Percentiles rank a stretch among this genome's conserved stretches.
These are phyloP conservation scores for Cyberlindnera misumaiensis DNA, from an alignment of 805 yeast species.

Conservation along the genomic window DNA sequence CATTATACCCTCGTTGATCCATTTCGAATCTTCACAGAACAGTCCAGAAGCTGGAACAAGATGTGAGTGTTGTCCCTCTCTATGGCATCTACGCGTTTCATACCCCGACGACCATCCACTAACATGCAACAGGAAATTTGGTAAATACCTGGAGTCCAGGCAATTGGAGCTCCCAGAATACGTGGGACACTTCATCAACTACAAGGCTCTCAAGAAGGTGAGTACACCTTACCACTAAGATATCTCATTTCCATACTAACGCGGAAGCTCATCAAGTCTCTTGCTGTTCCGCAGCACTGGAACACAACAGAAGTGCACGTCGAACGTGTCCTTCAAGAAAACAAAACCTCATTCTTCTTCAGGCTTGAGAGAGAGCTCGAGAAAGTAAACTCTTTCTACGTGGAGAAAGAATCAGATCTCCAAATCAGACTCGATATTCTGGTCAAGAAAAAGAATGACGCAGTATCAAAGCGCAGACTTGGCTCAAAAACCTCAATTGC, in stretches of 20 bases:
- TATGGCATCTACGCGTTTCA: too few species aligned
- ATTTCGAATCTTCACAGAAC: too few species aligned
- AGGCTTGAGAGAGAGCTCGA: slow-evolving; percentile 90
- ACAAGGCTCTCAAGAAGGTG: slow-evolving; percentile 79
- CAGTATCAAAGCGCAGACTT: slow-evolving; percentile 35
- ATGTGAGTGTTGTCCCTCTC: too few species aligned
- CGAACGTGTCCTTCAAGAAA: slow-evolving; percentile 66
- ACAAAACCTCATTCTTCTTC: slow-evolving; percentile 83
- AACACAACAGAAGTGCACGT: slow-evolving; percentile 24
- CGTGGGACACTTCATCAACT: slow-evolving; percentile 87
- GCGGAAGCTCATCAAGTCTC: slow-evolving; percentile 60
- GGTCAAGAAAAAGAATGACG: slow-evolving; percentile 59
- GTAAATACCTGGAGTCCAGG: slow-evolving; percentile 89
- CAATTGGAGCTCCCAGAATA: slow-evolving; percentile 94
- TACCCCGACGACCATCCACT: too few species aligned
- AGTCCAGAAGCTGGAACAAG: too few species aligned
- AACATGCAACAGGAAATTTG: slow-evolving; percentile 61
- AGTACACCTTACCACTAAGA: not conserved
- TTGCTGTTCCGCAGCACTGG: slow-evolving; percentile 41
- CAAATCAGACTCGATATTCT: slow-evolving; percentile 72
- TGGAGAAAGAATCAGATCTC: slow-evolving; percentile 86
- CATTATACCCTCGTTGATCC: too few species aligned
- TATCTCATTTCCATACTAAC: slow-evolving; percentile 2
- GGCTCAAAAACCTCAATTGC: slow-evolving; percentile 63
- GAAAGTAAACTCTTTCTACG: slow-evolving; percentile 86